Conservation (phyloP, 352 stramenopile genomes). For the Globisporangium megalacanthum region DNA sequence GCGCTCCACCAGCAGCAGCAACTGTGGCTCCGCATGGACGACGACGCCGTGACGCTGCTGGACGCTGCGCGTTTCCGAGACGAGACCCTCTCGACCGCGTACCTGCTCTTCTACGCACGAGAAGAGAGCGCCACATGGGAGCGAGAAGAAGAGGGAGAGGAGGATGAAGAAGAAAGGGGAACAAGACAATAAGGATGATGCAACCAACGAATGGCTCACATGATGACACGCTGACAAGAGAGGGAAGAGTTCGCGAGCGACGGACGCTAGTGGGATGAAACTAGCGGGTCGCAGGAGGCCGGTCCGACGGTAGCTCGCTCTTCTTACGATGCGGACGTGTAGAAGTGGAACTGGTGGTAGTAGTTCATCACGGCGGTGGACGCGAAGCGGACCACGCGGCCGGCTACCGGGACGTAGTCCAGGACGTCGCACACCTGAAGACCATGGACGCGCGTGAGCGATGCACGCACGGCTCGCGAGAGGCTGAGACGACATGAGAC, state of each 20-base stretch:
- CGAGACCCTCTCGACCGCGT: conserved; percentile 58
- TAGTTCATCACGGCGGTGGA: conserved; percentile 69
- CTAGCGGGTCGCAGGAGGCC: not conserved
- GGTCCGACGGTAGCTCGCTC: not conserved
- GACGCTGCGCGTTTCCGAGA: conserved; percentile 31
- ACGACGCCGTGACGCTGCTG: conserved; percentile 51
- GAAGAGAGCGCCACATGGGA: conserved; percentile 4
- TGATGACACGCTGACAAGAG: not conserved
- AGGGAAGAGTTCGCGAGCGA: no score
- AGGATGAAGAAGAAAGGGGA: not conserved
- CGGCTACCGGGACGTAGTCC: conserved; percentile 62
- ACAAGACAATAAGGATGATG: not conserved
- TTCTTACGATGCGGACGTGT: conserved; percentile 78
- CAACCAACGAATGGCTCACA: not conserved
- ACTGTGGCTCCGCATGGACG: conserved; percentile 67
- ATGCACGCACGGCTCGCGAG: not conserved
- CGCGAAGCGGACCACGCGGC: conserved; percentile 67
- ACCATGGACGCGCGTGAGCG: no score
- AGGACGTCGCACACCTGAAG: conserved; percentile 44
- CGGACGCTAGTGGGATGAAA: not conserved
- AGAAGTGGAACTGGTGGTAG: conserved; percentile 87
- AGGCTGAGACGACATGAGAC: not conserved
- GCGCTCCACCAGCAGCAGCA: not conserved
- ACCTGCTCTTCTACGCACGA: conserved; percentile 70
- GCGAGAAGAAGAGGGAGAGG: not conserved